A percentile compares a stretch with the other conserved stretches of the same genome.
Evolutionary conservation across 805 yeast species (phyloP).

Genomic region (Barnettozyma botsteinii): DNA sequence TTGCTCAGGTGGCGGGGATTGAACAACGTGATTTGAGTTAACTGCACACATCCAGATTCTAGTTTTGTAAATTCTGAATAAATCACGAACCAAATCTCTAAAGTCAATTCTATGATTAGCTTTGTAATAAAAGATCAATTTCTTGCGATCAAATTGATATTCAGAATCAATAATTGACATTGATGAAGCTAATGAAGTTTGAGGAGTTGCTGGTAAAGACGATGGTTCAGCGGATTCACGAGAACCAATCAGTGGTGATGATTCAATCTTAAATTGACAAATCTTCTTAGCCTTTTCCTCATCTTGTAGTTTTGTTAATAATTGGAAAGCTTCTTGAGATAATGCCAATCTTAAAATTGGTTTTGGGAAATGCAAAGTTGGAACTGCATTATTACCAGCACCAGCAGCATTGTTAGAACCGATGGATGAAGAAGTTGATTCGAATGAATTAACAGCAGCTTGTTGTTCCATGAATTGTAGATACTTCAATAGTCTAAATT

Average conservation of each 20-base stretch:
- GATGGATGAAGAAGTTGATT: conserved; percentile 9
- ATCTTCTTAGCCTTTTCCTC: conserved; percentile 54
- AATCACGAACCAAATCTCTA: conserved; percentile 65
- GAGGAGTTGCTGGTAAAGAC: conserved; percentile 8
- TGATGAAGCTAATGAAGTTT: conserved; percentile 6
- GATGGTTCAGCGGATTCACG: conserved; percentile 4
- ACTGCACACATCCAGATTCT: conserved; percentile 85
- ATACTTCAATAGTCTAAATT: conserved; percentile 68
- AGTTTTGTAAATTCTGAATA: conserved; percentile 71
- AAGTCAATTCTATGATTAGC: conserved; percentile 69
- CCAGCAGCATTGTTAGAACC: neutral
- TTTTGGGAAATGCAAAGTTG: conserved; percentile 47
- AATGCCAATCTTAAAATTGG: conserved; percentile 74
- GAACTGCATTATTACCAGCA: conserved; percentile 10
- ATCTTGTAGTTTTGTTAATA: conserved; percentile 60
- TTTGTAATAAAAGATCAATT: conserved; percentile 65
- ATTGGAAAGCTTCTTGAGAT: conserved; percentile 60
- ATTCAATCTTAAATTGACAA: conserved; percentile 22
- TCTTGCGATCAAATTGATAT: conserved; percentile 76
- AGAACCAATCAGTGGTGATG: conserved; percentile 10
- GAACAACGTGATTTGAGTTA: conserved; percentile 9
- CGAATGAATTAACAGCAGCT: conserved; percentile 36
- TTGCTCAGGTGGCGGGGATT: conserved; percentile 4
- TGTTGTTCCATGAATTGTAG: conserved; percentile 69
- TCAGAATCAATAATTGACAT: conserved; percentile 71